These are phyloP conservation scores for Termitomyces sp. DNA, from an alignment of 768 basidiomycete genomes.

Conservation along the genomic window DNA sequence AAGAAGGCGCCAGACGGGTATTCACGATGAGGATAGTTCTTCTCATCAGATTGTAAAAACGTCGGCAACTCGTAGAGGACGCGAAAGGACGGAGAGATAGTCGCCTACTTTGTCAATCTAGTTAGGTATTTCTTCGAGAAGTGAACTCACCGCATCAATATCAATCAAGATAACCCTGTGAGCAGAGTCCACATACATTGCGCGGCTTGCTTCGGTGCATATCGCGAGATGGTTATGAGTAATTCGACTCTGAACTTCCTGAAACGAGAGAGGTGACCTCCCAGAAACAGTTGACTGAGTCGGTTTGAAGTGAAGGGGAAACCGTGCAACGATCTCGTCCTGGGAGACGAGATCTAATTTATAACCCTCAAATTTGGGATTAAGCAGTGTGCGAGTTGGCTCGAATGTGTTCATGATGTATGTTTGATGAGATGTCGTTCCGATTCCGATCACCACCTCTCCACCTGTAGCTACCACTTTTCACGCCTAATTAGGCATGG, in stretches of 20 bases:
- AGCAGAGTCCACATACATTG: conserved; percentile 64
- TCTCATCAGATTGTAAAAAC: conserved; percentile 36
- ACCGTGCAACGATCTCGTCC: conserved; percentile 46
- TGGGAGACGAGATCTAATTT: conserved; percentile 60
- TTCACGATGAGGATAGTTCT: conserved; percentile 46
- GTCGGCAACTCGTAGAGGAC: conserved; percentile 56
- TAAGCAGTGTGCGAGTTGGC: conserved; percentile 52
- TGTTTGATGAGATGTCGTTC: background rate
- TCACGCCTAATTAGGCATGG: too few relatives aligned
- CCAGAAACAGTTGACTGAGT: conserved; percentile 60
- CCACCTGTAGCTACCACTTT: too few relatives aligned
- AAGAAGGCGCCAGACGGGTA: conserved; percentile 71
- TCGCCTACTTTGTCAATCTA: conserved; percentile 38
- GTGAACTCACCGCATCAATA: conserved; percentile 48
- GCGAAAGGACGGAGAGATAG: conserved; percentile 44
- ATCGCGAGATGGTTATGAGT: conserved; percentile 75
- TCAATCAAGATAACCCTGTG: conserved; percentile 56
- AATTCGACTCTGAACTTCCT: conserved; percentile 81
- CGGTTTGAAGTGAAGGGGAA: conserved; percentile 46
- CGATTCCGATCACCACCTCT: too few relatives aligned
- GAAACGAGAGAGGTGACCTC: conserved; percentile 59
- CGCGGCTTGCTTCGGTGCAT: conserved; percentile 36
- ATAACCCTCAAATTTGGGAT: conserved; percentile 85
- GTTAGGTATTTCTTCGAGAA: conserved; percentile 3
- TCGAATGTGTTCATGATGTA: conserved; percentile 29